These are phyloP conservation scores for Scutellaria barbata DNA, from an alignment of 257 asterid species.

Conservation along the genomic window DNA sequence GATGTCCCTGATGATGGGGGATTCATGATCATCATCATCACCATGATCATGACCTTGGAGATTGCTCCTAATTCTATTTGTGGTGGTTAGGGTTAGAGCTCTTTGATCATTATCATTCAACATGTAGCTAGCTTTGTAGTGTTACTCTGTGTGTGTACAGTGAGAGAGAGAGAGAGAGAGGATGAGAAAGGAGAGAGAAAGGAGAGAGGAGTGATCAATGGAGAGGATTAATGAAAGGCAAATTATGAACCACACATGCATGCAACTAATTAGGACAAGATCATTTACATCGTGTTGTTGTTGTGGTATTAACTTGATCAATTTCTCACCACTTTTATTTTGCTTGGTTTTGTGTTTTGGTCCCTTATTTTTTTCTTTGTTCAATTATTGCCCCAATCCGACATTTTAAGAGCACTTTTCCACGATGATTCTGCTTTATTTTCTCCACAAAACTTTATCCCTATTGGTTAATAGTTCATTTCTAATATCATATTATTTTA, in stretches of 20 bases:
- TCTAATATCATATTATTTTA: not conserved
- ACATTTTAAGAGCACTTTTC: not conserved
- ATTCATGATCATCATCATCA: slow-evolving; percentile 26
- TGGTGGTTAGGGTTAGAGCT: slow-evolving; percentile 39
- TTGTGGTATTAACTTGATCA: slow-evolving; percentile 18
- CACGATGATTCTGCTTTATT: not conserved
- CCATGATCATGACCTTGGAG: slow-evolving; percentile 35
- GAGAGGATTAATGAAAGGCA: not conserved
- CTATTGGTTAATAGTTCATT: not conserved
- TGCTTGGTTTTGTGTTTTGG: slow-evolving; percentile 29
- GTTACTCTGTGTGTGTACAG: not conserved
- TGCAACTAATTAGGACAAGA: slow-evolving; percentile 22
- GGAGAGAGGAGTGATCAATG: not conserved
- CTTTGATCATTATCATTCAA: slow-evolving; percentile 64
- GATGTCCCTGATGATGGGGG: slow-evolving; percentile 67
- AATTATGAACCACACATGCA: slow-evolving; percentile 42
- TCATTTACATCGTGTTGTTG: slow-evolving; percentile 30
- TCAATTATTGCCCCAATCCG: slow-evolving; percentile 1
- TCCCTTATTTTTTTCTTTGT: slow-evolving; percentile 19
- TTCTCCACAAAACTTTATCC: not conserved
- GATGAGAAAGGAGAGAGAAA: not conserved
- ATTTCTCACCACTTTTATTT: slow-evolving; percentile 15
- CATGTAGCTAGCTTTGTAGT: slow-evolving; percentile 35
- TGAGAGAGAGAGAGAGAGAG: not conserved
- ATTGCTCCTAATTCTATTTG: not conserved